Conservation (phyloP, 768 basidiomycete species). For the Leccinum incarnatum region DNA sequence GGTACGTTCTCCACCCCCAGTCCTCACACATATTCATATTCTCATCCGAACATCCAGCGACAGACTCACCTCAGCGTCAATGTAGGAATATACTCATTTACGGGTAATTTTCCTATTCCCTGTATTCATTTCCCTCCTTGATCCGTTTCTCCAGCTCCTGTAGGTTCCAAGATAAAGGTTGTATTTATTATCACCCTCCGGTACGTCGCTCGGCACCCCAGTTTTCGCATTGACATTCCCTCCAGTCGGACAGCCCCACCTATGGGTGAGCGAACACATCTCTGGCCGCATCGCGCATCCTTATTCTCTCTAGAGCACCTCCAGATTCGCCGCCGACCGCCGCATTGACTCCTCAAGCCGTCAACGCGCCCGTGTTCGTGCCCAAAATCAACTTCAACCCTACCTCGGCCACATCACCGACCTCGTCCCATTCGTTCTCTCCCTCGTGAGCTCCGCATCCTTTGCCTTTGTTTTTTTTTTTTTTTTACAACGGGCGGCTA, state of each 20-base stretch:
- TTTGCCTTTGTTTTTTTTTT: not conserved
- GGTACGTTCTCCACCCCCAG: constrained; percentile 39
- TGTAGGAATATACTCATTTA: constrained; percentile 92
- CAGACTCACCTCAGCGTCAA: constrained; percentile 72
- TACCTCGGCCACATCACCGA: constrained; percentile 5
- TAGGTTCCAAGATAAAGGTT: constrained; percentile 84
- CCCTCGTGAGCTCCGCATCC: constrained; percentile 22
- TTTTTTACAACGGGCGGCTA: constrained; percentile 15
- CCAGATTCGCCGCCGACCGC: constrained; percentile 45
- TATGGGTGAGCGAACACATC: constrained; percentile 25
- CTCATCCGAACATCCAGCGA: constrained; percentile 5
- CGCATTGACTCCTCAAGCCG: constrained; percentile 57
- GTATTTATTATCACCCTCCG: constrained; percentile 77
- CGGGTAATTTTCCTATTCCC: constrained; percentile 52
- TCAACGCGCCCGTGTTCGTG: constrained; percentile 84
- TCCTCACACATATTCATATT: not conserved
- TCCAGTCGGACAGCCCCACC: constrained; percentile 20
- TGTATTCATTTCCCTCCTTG: not conserved
- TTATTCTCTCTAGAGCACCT: constrained; percentile 31
- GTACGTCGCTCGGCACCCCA: constrained; percentile 34
- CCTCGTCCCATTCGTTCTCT: constrained; percentile 28
- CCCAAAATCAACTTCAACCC: constrained; percentile 61
- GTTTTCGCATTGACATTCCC: constrained; percentile 14
- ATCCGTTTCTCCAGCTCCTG: constrained; percentile 54
- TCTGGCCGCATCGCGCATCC: not conserved